A percentile compares a stretch with the other conserved stretches of the same genome.
phyloP scores from a whole-genome alignment of 805 yeast genomes.

The Komagataella kurtzmanii region DNA sequence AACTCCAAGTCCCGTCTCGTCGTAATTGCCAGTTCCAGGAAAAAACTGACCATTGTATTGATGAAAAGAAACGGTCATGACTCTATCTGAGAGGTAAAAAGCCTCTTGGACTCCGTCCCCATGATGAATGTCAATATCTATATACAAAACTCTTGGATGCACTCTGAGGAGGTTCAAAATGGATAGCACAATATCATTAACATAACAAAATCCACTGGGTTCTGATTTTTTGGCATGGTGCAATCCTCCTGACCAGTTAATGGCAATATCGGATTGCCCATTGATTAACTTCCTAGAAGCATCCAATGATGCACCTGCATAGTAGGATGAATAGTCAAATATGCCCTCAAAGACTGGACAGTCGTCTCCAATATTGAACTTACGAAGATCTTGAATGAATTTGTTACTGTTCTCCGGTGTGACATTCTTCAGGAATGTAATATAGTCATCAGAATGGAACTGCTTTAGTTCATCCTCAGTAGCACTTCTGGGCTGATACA shows the following conservation, averaged over 20 bases:
- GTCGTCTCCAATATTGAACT: constrained; percentile 88
- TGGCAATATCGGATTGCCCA: constrained; percentile 86
- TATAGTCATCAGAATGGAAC: constrained; percentile 82
- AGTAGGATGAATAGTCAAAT: constrained; percentile 77
- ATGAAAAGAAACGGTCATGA: constrained; percentile 93
- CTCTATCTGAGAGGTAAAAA: constrained; percentile 86
- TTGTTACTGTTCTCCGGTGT: constrained; percentile 63
- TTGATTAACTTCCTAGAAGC: constrained; percentile 78
- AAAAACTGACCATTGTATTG: constrained; percentile 88
- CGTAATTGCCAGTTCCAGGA: constrained; percentile 93
- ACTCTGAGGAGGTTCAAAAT: constrained; percentile 74
- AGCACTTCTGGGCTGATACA: constrained; percentile 75
- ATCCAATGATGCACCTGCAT: constrained; percentile 90
- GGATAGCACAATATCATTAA: constrained; percentile 86
- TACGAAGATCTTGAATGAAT: constrained; percentile 39
- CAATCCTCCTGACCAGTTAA: constrained; percentile 93
- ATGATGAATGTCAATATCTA: constrained; percentile 91
- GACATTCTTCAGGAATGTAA: constrained; percentile 60
- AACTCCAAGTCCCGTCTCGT: constrained; percentile 78
- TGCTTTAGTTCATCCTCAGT: constrained; percentile 64
- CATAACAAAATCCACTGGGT: constrained; percentile 92
- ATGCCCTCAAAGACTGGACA: constrained; percentile 93
- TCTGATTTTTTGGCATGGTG: constrained; percentile 94
- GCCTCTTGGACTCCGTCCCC: constrained; percentile 99
- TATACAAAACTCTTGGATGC: constrained; percentile 85